Evolutionary conservation across 495 filamentous ascomycete genomes (phyloP), one percentile per base, ranked within the genome.

Genomic region (Penicillium canescens): DNA sequence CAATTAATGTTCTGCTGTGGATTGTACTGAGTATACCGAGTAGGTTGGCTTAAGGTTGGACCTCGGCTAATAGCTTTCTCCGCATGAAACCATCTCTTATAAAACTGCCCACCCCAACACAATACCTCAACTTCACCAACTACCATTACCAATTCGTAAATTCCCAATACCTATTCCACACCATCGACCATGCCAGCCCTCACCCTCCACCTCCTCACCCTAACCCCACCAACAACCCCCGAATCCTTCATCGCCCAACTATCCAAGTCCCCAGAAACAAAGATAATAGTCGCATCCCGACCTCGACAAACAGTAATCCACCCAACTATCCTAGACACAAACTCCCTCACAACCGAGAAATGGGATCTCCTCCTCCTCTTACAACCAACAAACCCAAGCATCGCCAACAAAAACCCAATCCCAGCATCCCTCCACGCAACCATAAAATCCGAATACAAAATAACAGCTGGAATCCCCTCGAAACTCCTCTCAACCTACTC

Each of bases 341-440:
- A 65, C 14, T 49, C 71, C 2, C 74, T 87, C 9, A 68, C 85
- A 5, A 71, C 72, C 33, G 64, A 62, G 12, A 66, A 65, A 44
- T 88, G 84, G 84, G 79, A 86, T 50, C 65, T 86, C 18, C 66
- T 88, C 8, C 57, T 86, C 46, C 72, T 86, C 35, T 59, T 85
- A 6, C 69, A 76, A 26, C 21, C 11, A 6, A 51, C 35, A 42
- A 12, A 18, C 50, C 4, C 38, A 8, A 7, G 6, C 6, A 31
- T 0, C 8, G 2, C 50, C 12, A 49, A 42, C 18, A 50, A 44
- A 20, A 55, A 65, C 18, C 54, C 59, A 13, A 53, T 80, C 24
- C 78, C 82, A 11, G 41, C 64, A 0, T 23, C 56, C 3, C 59
- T 80, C 14, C 54, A 71, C 28, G 34, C 39, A 10, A 36, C 60